A percentile compares a stretch with the other conserved stretches of the same genome.
Conservation (phyloP, 768 basidiomycete species). For the Auriculariales sp. region DNA sequence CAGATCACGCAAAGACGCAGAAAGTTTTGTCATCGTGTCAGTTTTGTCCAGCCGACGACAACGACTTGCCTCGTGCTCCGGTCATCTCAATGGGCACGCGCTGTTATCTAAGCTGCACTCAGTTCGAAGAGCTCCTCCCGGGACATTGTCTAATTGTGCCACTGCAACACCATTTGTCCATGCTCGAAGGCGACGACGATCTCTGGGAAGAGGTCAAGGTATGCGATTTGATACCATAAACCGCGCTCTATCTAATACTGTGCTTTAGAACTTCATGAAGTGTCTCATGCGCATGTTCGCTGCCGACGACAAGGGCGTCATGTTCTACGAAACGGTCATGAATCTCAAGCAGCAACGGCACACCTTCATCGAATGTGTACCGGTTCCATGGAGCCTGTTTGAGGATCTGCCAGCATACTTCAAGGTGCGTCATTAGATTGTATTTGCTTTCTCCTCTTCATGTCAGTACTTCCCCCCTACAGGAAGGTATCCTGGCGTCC, state of each 20-base stretch:
- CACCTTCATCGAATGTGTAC: constrained; percentile 87
- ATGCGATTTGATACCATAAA: constrained; percentile 15
- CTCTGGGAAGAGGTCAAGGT: constrained; percentile 96
- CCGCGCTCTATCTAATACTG: neutral
- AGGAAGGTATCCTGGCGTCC: constrained; percentile 89
- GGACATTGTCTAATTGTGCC: constrained; percentile 95
- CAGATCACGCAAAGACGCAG: constrained; percentile 93
- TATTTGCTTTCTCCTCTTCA: neutral
- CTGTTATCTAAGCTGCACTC: constrained; percentile 80
- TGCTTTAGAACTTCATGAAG: constrained; percentile 66
- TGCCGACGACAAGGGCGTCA: constrained; percentile 81
- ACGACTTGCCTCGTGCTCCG: constrained; percentile 74
- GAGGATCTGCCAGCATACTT: constrained; percentile 88
- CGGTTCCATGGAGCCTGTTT: constrained; percentile 77
- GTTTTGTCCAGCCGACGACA: constrained; percentile 89
- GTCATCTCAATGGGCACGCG: constrained; percentile 84
- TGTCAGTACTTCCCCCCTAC: neutral
- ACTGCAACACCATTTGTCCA: constrained; percentile 81
- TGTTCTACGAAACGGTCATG: constrained; percentile 92
- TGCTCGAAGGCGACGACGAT: constrained; percentile 91
- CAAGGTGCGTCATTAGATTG: constrained; percentile 36
- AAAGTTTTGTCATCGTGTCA: constrained; percentile 73
- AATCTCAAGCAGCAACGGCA: constrained; percentile 79
- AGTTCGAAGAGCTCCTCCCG: constrained; percentile 72
- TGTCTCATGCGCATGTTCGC: constrained; percentile 92